Evolutionary conservation across 352 stramenopile species (phyloP).

Genomic region (Phytophthora sansomeana): DNA sequence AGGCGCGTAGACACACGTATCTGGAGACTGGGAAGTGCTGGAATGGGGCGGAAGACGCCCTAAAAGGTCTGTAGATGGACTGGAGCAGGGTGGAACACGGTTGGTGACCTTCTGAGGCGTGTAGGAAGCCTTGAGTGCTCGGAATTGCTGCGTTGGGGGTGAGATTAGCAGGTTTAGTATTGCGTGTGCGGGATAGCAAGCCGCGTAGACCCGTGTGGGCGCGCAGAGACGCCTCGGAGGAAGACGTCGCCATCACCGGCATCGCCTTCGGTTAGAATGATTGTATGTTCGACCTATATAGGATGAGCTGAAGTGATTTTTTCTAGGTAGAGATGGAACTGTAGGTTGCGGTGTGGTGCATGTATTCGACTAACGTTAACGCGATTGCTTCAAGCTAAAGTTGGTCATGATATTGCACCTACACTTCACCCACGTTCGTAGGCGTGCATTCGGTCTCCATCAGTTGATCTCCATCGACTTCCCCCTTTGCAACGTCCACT

Average conservation of each 20-base stretch:
- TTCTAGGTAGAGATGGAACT: neutral
- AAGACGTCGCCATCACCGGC: conserved; percentile 44
- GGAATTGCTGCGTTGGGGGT: conserved; percentile 6
- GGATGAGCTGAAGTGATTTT: neutral
- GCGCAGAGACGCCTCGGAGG: conserved; percentile 14
- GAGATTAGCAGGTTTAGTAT: neutral
- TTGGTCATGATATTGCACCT: too few species aligned
- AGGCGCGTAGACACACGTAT: conserved; percentile 35
- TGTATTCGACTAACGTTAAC: too few species aligned
- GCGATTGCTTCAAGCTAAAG: too few species aligned
- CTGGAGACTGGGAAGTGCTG: conserved; percentile 34
- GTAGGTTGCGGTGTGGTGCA: too few species aligned
- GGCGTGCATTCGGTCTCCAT: neutral
- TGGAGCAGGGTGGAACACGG: conserved; percentile 16
- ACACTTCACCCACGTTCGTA: neutral
- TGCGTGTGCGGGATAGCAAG: conserved; percentile 10
- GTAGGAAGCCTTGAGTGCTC: conserved; percentile 6
- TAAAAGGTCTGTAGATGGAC: conserved; percentile 16
- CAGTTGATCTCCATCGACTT: neutral
- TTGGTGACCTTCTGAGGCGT: conserved; percentile 3
- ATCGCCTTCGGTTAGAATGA: conserved; percentile 30
- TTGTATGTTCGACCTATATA: conserved; percentile 10
- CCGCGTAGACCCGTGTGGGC: conserved; percentile 8
- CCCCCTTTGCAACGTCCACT: too few species aligned
- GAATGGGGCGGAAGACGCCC: conserved; percentile 22